Base-by-base conservation (phyloP, 2,329 filamentous ascomycete genomes). In the Fragosphaeria purpurea region DNA sequence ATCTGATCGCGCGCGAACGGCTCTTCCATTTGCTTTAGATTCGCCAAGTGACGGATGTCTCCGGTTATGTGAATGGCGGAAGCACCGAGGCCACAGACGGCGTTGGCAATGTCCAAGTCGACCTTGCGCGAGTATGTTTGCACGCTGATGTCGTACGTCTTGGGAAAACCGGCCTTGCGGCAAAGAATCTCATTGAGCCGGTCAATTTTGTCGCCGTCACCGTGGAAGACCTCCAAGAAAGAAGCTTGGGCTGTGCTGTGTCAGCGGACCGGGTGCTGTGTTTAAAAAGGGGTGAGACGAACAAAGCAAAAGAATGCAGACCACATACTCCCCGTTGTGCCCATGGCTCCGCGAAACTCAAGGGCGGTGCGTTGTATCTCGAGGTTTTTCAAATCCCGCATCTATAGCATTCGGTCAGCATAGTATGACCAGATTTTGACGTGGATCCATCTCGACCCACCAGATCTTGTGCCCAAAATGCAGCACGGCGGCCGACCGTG, bases 1-100 rank as follows among this genome's bases (percentile, higher is more conserved):
- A 90, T 88, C 68, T 94, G 88, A 57, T 82, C 78, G 60, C 80
- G 81, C 69, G 90, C 86, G 59, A 88, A 87, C 0, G 86, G 87
- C 71, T 90, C 86, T 63, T 94, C 89, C 52, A 93, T 72, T 66
- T 94, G 88, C 73, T 95, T 94, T 68, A 82, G 47, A 49, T 56
- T 44, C 6, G 52, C 54, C 11, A 56, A 47, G 42, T 56, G 54
- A 22, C 55, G 50, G 57, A 93, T 85, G 60, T 91, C 86, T 44
- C 76, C 75, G 46, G 80, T 78, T 54, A 94, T 90, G 53, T 83
- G 80, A 62, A 87, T 78, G 46, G 81, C 86, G 0, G 87, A 88
- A n/a, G 87, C 77, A 31, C 86, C 89, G 47, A 95, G 81, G 1
- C 82, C 86, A 35, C 78, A 75, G 37, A 95, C 72, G n/a, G 86